Evolutionary conservation across 768 basidiomycete species (phyloP), one percentile per base, ranked within the genome.

Genomic region (Boletus rubescentipes): DNA sequence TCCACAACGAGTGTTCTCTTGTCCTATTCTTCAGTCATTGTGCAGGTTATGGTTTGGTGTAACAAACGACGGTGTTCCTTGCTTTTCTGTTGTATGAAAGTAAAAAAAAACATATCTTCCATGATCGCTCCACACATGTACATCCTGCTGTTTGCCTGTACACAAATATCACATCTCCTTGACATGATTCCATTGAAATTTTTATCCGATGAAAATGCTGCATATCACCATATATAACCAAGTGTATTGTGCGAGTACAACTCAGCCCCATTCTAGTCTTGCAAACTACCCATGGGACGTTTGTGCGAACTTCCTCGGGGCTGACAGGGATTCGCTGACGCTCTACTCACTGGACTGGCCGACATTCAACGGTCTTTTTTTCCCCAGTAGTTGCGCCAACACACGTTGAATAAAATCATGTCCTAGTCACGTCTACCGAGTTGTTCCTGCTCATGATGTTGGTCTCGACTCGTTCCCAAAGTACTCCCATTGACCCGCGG

Each of bases 401-500:
- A 58, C 48, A 20, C 29, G 6, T 36, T 26, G 31, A 58, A 18
- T 43, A 30, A 44, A 50, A 15, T 29, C 14, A 35, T 32, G 54
- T 37, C 18, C 39, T 51, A 45, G 34, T n/a, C 49, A 9, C 36
- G 34, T 53, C 50, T 35, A 38, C 23, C 46, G 43, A 42, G n/a
- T 20, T 30, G 36, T n/a, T 35, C 44, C 23, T 51, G 9, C 52
- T 59, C 61, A 69, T 58, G 68, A 77, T 55, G 73, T 72, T 23
- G 77, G 73, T 37, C 67, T 72, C 37, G 80, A 72, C 34, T 73
- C 73, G 71, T 80, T 79, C 52, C 83, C 86, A 71, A 84, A 78
- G 67, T 93, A 91, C 62, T 89, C 84, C 93, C 94, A 98, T 71
- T 97, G 94, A 20, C 89, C 89, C 11, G 80, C 77, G 55, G 84